These are phyloP conservation scores for Schizonepeta tenuifolia DNA, from an alignment of 257 asterid species.

Conservation along the genomic window DNA sequence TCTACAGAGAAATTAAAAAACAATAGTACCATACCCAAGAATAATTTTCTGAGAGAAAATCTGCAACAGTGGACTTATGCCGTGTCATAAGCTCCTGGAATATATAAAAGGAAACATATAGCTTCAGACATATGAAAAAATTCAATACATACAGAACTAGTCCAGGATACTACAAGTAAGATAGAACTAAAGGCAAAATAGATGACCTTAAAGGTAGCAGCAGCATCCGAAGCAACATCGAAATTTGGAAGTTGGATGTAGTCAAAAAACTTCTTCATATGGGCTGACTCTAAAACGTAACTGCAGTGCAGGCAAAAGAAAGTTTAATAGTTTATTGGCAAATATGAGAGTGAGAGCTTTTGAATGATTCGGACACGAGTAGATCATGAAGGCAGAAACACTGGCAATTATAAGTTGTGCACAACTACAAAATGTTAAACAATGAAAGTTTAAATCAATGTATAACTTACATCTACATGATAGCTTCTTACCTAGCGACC, in stretches of 20 bases:
- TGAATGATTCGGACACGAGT: background rate
- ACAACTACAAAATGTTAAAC: conserved; percentile 1
- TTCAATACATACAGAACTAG: background rate
- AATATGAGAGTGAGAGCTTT: background rate
- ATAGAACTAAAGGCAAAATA: conserved; percentile 17
- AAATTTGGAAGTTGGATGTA: conserved; percentile 84
- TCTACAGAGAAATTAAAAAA: conserved; percentile 21
- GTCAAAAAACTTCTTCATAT: conserved; percentile 71
- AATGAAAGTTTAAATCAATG: background rate
- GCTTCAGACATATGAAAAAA: background rate
- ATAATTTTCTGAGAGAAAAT: conserved; percentile 66
- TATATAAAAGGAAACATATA: conserved; percentile 31
- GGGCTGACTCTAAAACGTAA: conserved; percentile 64
- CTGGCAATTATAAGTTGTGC: background rate
- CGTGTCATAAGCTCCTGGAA: conserved; percentile 89
- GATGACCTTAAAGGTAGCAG: conserved; percentile 81
- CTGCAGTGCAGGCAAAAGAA: conserved; percentile 52
- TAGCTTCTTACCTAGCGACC: conserved; percentile 67
- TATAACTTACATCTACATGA: background rate
- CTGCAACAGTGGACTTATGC: conserved; percentile 91
- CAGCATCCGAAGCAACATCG: conserved; percentile 96
- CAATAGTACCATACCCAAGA: conserved; percentile 82
- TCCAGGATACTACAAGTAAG: conserved; percentile 17
- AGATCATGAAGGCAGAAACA: background rate
- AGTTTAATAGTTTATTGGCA: conserved; percentile 12